These are phyloP conservation scores for Halteria grandinella DNA, from an alignment of 73 alveolate genomes.

Conservation along the genomic window DNA sequence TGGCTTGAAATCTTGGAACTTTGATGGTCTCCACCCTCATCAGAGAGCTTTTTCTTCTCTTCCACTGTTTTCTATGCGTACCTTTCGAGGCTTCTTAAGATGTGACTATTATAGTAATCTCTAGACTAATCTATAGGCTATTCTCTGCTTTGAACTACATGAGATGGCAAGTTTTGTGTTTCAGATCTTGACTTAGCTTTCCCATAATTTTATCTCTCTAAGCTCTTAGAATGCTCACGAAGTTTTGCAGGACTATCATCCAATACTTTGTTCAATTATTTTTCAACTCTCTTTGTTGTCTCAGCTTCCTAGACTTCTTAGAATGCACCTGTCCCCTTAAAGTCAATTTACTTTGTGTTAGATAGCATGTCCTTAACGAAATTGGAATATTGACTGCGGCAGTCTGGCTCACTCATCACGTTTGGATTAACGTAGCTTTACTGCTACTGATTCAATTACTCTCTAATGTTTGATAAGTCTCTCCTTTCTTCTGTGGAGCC, in stretches of 20 bases:
- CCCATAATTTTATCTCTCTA: background rate
- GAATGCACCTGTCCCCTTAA: background rate
- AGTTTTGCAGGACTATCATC: background rate
- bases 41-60: slow-evolving; percentile 1
- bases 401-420: no score
- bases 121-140: no score
- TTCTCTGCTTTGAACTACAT: no score
- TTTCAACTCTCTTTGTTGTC: slow-evolving; percentile 1
- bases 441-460: background rate
- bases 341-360: no score
- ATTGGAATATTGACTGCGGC: no score
- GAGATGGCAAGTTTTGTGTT: no score
- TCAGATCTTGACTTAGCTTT: no score
- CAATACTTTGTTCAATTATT: background rate
- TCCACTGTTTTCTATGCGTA: slow-evolving; percentile 12
- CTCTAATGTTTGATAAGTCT: background rate
- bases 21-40: background rate
- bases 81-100: slow-evolving; percentile 13
- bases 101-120: slow-evolving; percentile 21
- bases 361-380: no score
- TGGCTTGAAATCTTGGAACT: background rate
- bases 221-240: background rate
- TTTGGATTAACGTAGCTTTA: no score
- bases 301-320: no score
- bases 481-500: no score